Base-by-base conservation (phyloP, 345 rosid genomes). In the Rhizophora apiculata region DNA sequence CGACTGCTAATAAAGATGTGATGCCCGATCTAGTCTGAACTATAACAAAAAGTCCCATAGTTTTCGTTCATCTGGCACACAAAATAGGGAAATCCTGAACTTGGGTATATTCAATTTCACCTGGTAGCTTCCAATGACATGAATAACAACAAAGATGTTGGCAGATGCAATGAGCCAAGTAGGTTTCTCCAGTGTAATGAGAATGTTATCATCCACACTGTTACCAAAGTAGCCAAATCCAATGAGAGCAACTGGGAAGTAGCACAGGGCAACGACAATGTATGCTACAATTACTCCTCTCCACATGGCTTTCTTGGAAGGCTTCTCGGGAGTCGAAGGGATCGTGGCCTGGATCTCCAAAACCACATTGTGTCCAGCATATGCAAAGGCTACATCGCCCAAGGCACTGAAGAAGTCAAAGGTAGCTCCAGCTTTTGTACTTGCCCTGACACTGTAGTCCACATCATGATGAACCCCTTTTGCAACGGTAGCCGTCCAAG, bases 321-420 rank as follows among this genome's bases (percentile, higher is more conserved):
- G 97, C 27, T 72, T 85, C 34, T 91, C 97, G 0, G 96, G 97
- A 3, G 92, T 83, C 0, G 98, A 93, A 63, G 96, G 94, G 7
- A 93, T 89, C 2, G 98, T 93, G 21, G 96, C 97, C 68, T 91
- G 98, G 71, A 93, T 91, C 84, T 93, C 98, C 68, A 91, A 51
- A n/a, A 86, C 96, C 54, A 93, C 94, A 48, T 84, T 89, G 77
- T 93, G 97, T 3, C 96, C 94, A 0, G 98, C 98, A 64, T 85
- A 93, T 0, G 97, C 92, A 65, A 93, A 93, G 20, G 91, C 92
- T 20, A 93, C 81, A 13, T 87, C 96, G 6, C 94, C 98, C 67
- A 93, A 39, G 26, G 73, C 96, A 26, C 82, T 82, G 29, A 93
- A 66, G 85, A 91, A 89, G 68, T 80, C 57, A 62, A 89, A 91